Conservation (phyloP, 495 filamentous ascomycete species). For the Talaromyces nanjingensis region DNA sequence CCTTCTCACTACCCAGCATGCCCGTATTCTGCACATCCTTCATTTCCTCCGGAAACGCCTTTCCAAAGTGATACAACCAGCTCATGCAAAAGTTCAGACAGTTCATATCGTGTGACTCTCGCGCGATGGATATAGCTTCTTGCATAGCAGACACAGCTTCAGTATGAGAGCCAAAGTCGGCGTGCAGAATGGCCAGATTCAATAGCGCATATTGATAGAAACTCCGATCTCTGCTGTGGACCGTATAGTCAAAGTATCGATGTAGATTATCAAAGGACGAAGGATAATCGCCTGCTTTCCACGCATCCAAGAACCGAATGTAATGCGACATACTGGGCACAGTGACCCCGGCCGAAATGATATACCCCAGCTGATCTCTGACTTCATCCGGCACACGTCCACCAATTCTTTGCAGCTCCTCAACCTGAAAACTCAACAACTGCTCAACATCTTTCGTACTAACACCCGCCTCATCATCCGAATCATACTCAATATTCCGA, state of each 20-base stretch:
- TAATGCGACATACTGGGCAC: conserved; percentile 73
- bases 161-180: conserved; percentile 85
- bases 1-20: conserved; percentile 70
- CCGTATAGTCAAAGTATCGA: conserved; percentile 94
- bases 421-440: conserved; percentile 80
- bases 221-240: conserved; percentile 77
- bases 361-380: conserved; percentile 52
- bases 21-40: conserved; percentile 61
- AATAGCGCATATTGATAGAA: conserved; percentile 97
- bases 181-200: conserved; percentile 86
- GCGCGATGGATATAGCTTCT: conserved; percentile 82
- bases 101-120: conserved; percentile 85
- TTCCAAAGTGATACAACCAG: conserved; percentile 94
- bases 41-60: conserved; percentile 73
- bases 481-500: conserved; percentile 46
- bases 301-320: conserved; percentile 78
- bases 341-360: conserved; percentile 58
- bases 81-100: conserved; percentile 94
- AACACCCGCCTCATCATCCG: conserved; percentile 38
- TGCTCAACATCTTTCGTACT: conserved; percentile 81
- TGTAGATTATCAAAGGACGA: conserved; percentile 87
- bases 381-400: conserved; percentile 65
- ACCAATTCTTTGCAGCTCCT: conserved; percentile 78
- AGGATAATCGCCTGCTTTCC: conserved; percentile 85
- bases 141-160: conserved; percentile 92